Evolutionary conservation across 768 basidiomycete species (phyloP), one percentile per base, ranked within the genome.

Genomic region (Lanmaoa pseudosensibilis): DNA sequence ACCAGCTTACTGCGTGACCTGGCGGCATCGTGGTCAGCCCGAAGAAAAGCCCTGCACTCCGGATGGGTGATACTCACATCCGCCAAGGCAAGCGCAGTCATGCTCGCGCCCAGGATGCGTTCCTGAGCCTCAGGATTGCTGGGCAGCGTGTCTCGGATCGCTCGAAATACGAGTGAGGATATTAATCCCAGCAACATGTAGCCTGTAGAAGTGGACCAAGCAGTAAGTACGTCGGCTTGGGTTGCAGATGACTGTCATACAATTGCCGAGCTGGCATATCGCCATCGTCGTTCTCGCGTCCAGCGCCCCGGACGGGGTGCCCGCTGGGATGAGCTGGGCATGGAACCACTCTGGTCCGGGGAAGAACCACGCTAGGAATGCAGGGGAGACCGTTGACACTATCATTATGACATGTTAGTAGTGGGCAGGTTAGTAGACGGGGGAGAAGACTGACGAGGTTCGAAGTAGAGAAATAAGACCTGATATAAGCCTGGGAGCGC

Each of bases 341-440:
- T 85, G 81, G 61, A 87, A 89, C 85, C 87, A 87, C 16, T 74
- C 72, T 23, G 86, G 75, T 15, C 88, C 86, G 9, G 85, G 85
- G 55, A 73, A 78, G 44, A 79, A 61, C 80, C 83, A 85, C 25
- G 79, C 77, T 59, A 83, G 65, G 44, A 85, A 43, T 34, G 78
- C 77, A 16, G 83, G 79, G 5, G 76, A 64, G n/a, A 81, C 67
- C 12, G 80, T 84, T 9, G 81, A 80, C 38, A 75, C 84, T 84
- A 43, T 13, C 19, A 6, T 9, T 18, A 5, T 11, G 37, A 30
- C 7, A 47, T n/a, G 44, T 58, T 15, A 56, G 68, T 62, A 48
- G 70, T 71, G 19, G 39, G 39, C 5, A 37, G 13, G 13, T 10
- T 15, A 12, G 44, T 27, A 47, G 19, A 40, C n/a, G 30, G 11